Percentiles rank a stretch among this genome's conserved stretches.
Conservation (phyloP, 495 filamentous ascomycete genomes). For the Annulohypoxylon stygium region DNA sequence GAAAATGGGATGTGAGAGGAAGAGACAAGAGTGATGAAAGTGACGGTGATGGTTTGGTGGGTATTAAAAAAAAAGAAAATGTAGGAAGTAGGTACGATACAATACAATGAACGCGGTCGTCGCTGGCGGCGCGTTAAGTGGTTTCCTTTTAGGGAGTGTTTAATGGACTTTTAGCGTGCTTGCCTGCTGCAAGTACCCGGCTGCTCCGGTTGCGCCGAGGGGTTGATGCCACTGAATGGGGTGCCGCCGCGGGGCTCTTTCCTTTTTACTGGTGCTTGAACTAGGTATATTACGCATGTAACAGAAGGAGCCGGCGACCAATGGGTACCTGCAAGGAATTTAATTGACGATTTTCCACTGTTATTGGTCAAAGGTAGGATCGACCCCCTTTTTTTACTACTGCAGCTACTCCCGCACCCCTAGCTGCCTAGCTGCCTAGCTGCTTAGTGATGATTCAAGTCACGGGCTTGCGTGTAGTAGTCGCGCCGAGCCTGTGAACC, state of each 20-base stretch:
- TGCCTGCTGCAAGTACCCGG: background rate
- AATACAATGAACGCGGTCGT: conserved; percentile 8
- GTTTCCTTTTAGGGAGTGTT: conserved; percentile 36
- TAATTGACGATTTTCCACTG: conserved; percentile 12
- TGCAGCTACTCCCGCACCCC: conserved; percentile 4
- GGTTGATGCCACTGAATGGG: background rate
- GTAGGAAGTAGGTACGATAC: background rate
- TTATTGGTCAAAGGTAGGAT: conserved; percentile 14
- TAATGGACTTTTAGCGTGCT: conserved; percentile 38
- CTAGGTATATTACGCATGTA: conserved; percentile 8
- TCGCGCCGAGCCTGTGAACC: conserved; percentile 25
- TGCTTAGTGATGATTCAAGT: conserved; percentile 12
- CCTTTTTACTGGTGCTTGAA: background rate
- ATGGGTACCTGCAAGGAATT: conserved; percentile 20
- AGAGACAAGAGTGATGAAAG: too few relatives aligned
- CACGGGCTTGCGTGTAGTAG: conserved; percentile 43
- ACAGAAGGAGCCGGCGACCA: conserved; percentile 7
- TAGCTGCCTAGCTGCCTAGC: background rate
- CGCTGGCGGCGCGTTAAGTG: conserved; percentile 39
- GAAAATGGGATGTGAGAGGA: too few relatives aligned
- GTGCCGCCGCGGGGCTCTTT: conserved; percentile 7
- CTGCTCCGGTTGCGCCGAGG: conserved; percentile 9
- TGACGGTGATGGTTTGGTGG: background rate
- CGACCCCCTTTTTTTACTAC: background rate
- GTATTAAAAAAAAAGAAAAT: background rate